phyloP scores from a whole-genome alignment of 371 early-diverging fungal genomes.

The Mortierella sp. region DNA sequence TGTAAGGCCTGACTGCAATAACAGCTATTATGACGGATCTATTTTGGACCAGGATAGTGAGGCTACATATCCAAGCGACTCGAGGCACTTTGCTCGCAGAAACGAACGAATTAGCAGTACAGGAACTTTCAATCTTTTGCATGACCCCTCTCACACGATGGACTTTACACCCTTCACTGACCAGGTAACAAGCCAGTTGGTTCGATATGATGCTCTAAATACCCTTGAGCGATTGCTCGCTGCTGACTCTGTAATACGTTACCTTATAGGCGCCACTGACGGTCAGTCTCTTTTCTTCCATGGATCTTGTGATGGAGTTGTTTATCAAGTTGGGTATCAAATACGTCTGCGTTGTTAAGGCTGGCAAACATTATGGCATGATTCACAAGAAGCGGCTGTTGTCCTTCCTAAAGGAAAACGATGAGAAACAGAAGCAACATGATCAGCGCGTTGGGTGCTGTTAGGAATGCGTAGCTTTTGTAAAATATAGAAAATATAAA shows the following conservation, averaged over 20 bases:
- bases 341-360: constrained; percentile 69
- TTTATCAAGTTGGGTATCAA: constrained; percentile 87
- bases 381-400: constrained; percentile 83
- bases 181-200: constrained; percentile 58
- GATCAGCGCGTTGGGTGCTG: constrained; percentile 23
- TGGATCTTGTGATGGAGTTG: constrained; percentile 90
- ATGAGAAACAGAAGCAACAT: constrained; percentile 58
- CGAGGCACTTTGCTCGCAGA: constrained; percentile 2
- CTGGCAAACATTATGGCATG: constrained; percentile 77
- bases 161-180: constrained; percentile 84
- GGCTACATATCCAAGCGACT: constrained; percentile 2
- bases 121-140: constrained; percentile 28
- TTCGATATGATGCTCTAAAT: neutral
- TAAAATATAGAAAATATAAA: neutral
- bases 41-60: constrained; percentile 1
- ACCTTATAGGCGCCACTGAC: constrained; percentile 79
- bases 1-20: constrained; percentile 6
- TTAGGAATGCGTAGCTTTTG: neutral
- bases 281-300: constrained; percentile 78
- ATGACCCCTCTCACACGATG: constrained; percentile 53
- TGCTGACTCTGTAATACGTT: neutral
- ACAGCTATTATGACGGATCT: neutral
- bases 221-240: neutral
- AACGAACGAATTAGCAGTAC: constrained; percentile 31
- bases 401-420: constrained; percentile 72